A percentile compares a stretch with the other conserved stretches of the same genome.
Evolutionary conservation across 2,329 filamentous ascomycete genomes (phyloP).

Genomic region (Sporothrix globosa): DNA sequence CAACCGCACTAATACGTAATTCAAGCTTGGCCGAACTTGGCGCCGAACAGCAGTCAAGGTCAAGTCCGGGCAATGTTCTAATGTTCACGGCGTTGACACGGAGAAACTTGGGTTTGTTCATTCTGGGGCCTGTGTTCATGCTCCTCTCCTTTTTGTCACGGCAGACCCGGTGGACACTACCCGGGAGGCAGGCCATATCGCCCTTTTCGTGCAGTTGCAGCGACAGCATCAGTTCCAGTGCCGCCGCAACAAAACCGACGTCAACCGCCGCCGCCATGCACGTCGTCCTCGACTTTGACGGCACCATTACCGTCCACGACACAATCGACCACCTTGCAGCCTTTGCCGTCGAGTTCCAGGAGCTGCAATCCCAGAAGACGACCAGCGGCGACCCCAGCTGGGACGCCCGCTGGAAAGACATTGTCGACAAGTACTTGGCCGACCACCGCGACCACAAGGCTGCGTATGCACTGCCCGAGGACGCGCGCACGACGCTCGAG

Average conservation of each 20-base stretch:
- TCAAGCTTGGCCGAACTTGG: background rate
- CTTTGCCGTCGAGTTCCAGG: constrained; percentile 48
- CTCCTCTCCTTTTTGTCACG: background rate
- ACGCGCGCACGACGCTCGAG: constrained; percentile 43
- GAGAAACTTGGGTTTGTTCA: background rate
- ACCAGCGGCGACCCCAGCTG: constrained; percentile 37
- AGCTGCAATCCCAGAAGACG: constrained; percentile 28
- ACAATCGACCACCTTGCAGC: constrained; percentile 55
- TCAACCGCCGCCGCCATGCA: constrained; percentile 42
- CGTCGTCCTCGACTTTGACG: constrained; percentile 62
- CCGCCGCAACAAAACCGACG: background rate
- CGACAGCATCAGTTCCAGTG: background rate
- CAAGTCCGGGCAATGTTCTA: background rate
- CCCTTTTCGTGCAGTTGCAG: background rate
- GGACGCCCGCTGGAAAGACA: constrained; percentile 48
- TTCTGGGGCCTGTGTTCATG: background rate
- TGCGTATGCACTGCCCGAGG: constrained; percentile 43
- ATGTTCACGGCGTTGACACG: background rate
- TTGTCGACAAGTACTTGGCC: constrained; percentile 52
- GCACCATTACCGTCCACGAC: constrained; percentile 60
- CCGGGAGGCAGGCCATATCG: background rate
- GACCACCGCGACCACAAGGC: constrained; percentile 46
- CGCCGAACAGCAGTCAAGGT: background rate
- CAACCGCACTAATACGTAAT: background rate
- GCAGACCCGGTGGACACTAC: background rate